phyloP scores from a whole-genome alignment of 2,329 filamentous ascomycete species.

The Elsinoe fawcettii region DNA sequence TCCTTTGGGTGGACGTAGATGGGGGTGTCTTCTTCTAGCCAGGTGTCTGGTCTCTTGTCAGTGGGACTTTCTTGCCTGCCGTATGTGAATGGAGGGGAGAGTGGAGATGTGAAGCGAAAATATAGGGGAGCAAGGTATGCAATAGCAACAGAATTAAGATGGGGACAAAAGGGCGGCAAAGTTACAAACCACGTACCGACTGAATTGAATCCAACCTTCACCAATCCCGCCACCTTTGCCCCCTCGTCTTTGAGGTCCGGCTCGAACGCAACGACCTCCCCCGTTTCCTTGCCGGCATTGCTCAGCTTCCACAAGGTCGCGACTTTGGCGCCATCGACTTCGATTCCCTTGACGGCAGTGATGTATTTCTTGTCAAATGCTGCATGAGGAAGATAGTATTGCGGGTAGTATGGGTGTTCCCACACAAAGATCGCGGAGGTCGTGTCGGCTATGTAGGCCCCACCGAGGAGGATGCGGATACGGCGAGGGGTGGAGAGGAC shows the following conservation, averaged over 20 bases:
- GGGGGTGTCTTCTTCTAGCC: slow-evolving; percentile 53
- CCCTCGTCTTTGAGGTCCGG: neutral
- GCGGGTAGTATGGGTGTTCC: slow-evolving; percentile 43
- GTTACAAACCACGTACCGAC: slow-evolving; percentile 15
- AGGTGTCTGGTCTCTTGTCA: slow-evolving; percentile 35
- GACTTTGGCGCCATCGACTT: slow-evolving; percentile 16
- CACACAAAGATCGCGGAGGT: slow-evolving; percentile 30
- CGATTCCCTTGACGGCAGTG: neutral
- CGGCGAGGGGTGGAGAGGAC: slow-evolving; percentile 26
- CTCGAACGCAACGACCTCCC: slow-evolving; percentile 30
- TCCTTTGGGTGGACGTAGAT: slow-evolving; percentile 60
- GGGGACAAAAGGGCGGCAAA: no score
- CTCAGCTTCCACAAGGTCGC: slow-evolving; percentile 23
- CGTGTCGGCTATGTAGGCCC: slow-evolving; percentile 29
- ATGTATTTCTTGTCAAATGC: slow-evolving; percentile 15
- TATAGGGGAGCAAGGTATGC: no score
- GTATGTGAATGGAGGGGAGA: no score
- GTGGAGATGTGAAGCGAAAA: no score
- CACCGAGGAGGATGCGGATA: slow-evolving; percentile 28
- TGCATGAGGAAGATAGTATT: slow-evolving; percentile 30
- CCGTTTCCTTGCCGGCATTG: slow-evolving; percentile 22
- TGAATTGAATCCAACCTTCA: slow-evolving; percentile 17
- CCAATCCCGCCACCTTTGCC: slow-evolving; percentile 8
- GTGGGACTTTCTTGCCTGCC: no score
- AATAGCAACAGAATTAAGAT: no score